Conservation (phyloP, 495 filamentous ascomycete genomes). For the Terfezia boudieri region DNA sequence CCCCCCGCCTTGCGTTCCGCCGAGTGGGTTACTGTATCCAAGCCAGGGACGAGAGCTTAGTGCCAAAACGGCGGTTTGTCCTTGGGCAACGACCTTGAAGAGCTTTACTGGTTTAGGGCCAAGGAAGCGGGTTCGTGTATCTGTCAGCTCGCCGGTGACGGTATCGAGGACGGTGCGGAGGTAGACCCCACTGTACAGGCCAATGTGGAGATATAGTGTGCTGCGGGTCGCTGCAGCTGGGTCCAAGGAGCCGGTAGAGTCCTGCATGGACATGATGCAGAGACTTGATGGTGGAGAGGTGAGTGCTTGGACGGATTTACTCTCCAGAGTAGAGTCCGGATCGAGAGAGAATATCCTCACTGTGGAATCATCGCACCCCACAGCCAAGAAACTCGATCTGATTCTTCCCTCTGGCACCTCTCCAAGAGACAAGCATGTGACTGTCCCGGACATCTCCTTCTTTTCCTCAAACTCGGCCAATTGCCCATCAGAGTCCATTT, state of each 20-base stretch:
- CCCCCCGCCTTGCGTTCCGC: conserved; percentile 15
- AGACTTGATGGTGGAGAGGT: conserved; percentile 74
- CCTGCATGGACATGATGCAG: conserved; percentile 85
- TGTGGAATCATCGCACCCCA: conserved; percentile 90
- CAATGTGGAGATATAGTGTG: conserved; percentile 81
- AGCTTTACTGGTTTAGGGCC: conserved; percentile 72
- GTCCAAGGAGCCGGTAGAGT: conserved; percentile 33
- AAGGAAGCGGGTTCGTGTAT: conserved; percentile 82
- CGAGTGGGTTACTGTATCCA: conserved; percentile 62
- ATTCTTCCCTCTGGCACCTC: conserved; percentile 74
- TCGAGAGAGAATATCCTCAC: conserved; percentile 80
- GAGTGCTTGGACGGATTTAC: conserved; percentile 78
- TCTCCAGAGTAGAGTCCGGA: conserved; percentile 71
- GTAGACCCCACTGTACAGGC: conserved; percentile 85
- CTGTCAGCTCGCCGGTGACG: conserved; percentile 77
- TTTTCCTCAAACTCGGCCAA: conserved; percentile 90
- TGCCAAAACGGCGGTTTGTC: conserved; percentile 67
- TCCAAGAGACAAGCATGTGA: conserved; percentile 83
- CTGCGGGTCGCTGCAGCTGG: conserved; percentile 26
- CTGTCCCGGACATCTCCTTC: conserved; percentile 84
- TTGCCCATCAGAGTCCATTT: conserved; percentile 77
- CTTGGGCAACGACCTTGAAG: conserved; percentile 66
- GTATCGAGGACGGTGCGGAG: conserved; percentile 85
- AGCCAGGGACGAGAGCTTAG: conserved; percentile 83
- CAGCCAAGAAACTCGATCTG: conserved; percentile 72